phyloP scores from a whole-genome alignment of 2,329 filamentous ascomycete genomes.

The Fusarium papillatum region DNA sequence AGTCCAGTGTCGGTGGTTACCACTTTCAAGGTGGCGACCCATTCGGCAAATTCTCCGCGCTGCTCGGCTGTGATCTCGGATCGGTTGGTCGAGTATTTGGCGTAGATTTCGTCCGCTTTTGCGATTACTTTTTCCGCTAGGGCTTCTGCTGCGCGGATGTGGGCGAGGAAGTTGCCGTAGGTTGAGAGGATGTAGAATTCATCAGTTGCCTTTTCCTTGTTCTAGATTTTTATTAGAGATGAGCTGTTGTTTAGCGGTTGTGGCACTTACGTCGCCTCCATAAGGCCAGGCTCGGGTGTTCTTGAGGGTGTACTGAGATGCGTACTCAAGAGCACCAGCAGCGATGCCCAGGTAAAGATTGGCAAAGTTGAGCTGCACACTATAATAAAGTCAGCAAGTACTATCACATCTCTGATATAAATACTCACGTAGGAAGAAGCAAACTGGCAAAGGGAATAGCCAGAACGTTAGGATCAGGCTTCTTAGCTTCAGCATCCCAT shows the following conservation, averaged over 20 bases:
- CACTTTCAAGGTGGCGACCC: slow-evolving; percentile 73
- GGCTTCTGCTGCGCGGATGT: slow-evolving; percentile 70
- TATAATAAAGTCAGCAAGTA: slow-evolving; percentile 28
- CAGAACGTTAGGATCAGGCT: slow-evolving; percentile 63
- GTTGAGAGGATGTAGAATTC: slow-evolving; percentile 76
- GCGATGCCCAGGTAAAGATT: slow-evolving; percentile 77
- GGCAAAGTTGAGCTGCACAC: slow-evolving; percentile 74
- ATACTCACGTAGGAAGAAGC: slow-evolving; percentile 67
- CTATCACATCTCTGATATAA: no score
- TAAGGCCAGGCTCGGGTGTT: slow-evolving; percentile 74
- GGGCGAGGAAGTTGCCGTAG: slow-evolving; percentile 75
- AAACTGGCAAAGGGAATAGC: slow-evolving; percentile 67
- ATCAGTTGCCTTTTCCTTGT: slow-evolving; percentile 69
- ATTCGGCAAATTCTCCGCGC: slow-evolving; percentile 73
- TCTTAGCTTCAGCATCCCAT: slow-evolving; percentile 66
- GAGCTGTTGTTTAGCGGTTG: not conserved
- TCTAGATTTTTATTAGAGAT: slow-evolving; percentile 38
- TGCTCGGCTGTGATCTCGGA: slow-evolving; percentile 61
- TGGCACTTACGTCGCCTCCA: slow-evolving; percentile 66
- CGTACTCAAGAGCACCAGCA: slow-evolving; percentile 67
- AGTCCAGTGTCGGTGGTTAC: slow-evolving; percentile 72
- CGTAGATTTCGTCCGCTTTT: slow-evolving; percentile 62
- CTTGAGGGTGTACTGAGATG: slow-evolving; percentile 67
- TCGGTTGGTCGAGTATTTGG: slow-evolving; percentile 52
- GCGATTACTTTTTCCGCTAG: slow-evolving; percentile 69